Conservation (phyloP, 805 yeast genomes). For the Saccharomycopsis olivae region DNA sequence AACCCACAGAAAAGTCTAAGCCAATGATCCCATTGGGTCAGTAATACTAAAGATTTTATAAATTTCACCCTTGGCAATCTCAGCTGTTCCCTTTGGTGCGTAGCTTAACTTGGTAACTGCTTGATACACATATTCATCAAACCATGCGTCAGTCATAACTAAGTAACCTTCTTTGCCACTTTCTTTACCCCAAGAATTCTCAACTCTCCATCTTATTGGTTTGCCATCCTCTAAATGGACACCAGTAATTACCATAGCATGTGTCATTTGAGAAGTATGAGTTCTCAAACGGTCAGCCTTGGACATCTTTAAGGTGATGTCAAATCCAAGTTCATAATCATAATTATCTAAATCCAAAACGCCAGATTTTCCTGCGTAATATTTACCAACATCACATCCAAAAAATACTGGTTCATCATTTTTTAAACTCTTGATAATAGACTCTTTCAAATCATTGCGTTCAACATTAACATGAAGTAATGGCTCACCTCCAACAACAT, state of each 20-base stretch:
- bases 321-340: conserved; percentile 48
- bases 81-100: conserved; percentile 29
- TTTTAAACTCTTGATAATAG: conserved; percentile 60
- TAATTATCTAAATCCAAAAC: conserved; percentile 62
- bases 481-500: conserved; percentile 57
- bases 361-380: conserved; percentile 51
- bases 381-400: conserved; percentile 84
- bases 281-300: conserved; percentile 65
- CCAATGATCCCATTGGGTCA: conserved; percentile 77
- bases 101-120: conserved; percentile 49
- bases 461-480: conserved; percentile 65
- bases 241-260: conserved; percentile 80
- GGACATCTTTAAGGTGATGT: conserved; percentile 38
- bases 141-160: conserved; percentile 63
- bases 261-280: conserved; percentile 74
- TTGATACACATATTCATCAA: conserved; percentile 67
- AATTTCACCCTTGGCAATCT: conserved; percentile 30
- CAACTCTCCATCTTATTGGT: conserved; percentile 63
- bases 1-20: too few species aligned
- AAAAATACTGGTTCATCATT: conserved; percentile 74
- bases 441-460: conserved; percentile 43
- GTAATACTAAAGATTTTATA: conserved; percentile 56
- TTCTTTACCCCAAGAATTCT: conserved; percentile 70
- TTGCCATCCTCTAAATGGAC: conserved; percentile 60
- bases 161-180: conserved; percentile 59